Percentiles rank a stretch among this genome's conserved stretches.
phyloP scores from a whole-genome alignment of 805 yeast species.

The Barnettozyma salicaria region DNA sequence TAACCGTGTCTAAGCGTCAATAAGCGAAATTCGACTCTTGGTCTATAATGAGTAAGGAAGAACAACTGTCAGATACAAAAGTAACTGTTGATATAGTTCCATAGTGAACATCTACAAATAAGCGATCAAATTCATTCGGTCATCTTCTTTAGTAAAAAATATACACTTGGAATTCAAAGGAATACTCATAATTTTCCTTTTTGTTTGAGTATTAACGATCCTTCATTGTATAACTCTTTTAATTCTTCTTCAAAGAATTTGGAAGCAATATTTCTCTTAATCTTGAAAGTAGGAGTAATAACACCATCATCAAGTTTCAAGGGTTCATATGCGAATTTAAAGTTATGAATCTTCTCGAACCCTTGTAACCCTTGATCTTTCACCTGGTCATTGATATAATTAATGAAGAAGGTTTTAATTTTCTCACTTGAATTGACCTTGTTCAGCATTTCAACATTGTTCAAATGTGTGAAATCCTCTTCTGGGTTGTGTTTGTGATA shows the following conservation, averaged over 20 bases:
- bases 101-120: too few species aligned
- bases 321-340: slow-evolving; percentile 41
- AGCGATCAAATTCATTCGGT: too few species aligned
- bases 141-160: too few species aligned
- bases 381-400: slow-evolving; percentile 8
- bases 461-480: slow-evolving; percentile 1
- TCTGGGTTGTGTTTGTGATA: slow-evolving; percentile 3
- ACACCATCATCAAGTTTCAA: slow-evolving; percentile 43
- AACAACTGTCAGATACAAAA: neutral
- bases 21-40: too few species aligned
- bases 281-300: slow-evolving; percentile 50
- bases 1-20: slow-evolving; percentile 1
- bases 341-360: slow-evolving; percentile 45
- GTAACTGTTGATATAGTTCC: neutral
- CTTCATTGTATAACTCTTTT: slow-evolving; percentile 37
- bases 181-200: slow-evolving; percentile 2
- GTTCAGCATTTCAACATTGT: slow-evolving; percentile 8
- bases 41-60: neutral
- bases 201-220: slow-evolving; percentile 19
- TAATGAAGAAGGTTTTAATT: slow-evolving; percentile 9
- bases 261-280: slow-evolving; percentile 37
- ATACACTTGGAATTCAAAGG: too few species aligned
- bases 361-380: slow-evolving; percentile 33
- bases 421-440: slow-evolving; percentile 3
- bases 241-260: slow-evolving; percentile 33